These are phyloP conservation scores for Ophiostoma triangulosporum DNA, from an alignment of 2,329 filamentous ascomycete genomes.

Conservation along the genomic window DNA sequence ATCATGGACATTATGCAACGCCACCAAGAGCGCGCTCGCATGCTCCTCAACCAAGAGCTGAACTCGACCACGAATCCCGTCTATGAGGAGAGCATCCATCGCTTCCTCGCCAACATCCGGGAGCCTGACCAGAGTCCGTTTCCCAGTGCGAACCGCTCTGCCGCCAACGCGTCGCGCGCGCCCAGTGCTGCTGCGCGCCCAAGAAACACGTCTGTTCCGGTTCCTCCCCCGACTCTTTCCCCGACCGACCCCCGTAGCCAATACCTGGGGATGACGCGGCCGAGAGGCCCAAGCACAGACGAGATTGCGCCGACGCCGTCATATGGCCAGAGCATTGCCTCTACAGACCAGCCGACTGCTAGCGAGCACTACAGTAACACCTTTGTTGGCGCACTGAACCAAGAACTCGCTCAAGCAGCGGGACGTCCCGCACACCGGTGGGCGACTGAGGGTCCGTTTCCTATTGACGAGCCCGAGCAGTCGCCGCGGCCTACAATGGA, in stretches of 20 bases:
- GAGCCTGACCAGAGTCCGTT: background rate
- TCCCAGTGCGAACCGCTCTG: background rate
- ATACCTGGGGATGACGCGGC: background rate
- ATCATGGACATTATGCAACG: background rate
- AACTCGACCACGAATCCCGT: background rate
- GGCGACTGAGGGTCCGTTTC: background rate
- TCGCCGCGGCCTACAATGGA: background rate
- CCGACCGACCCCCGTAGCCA: background rate
- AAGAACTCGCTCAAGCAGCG: background rate
- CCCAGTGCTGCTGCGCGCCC: background rate
- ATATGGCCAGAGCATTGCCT: conserved; percentile 1
- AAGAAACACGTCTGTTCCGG: background rate
- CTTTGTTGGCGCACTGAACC: background rate
- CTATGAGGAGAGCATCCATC: background rate
- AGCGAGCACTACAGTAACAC: background rate
- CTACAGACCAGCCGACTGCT: background rate
- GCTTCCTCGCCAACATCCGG: background rate
- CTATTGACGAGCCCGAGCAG: background rate
- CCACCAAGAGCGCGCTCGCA: background rate
- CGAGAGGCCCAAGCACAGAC: background rate
- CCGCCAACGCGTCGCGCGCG: background rate
- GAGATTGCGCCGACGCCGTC: conserved; percentile 1
- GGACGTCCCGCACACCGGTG: background rate
- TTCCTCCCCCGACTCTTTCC: background rate
- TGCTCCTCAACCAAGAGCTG: background rate